Evolutionary conservation across 805 yeast species (phyloP).

Genomic region (Blastobotrys robertii): DNA sequence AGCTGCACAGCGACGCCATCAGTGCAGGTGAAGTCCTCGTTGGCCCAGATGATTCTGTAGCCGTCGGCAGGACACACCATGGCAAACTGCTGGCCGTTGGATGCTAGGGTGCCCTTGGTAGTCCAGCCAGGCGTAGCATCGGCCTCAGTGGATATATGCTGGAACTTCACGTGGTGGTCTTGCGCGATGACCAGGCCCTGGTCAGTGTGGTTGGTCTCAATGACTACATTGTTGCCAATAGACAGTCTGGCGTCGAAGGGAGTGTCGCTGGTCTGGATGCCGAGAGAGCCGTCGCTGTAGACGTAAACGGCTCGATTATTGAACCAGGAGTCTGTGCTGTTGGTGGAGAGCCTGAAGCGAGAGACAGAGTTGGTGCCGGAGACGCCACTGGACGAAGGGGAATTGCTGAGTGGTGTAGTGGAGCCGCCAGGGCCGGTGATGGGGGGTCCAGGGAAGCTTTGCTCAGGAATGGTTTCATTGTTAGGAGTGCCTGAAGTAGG

Average conservation of each 20-base stretch:
- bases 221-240: conserved; percentile 1
- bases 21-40: background rate
- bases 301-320: background rate
- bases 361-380: too few relatives aligned
- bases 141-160: background rate
- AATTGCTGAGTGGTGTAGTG: too few relatives aligned
- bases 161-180: background rate
- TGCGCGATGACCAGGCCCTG: background rate
- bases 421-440: too few relatives aligned
- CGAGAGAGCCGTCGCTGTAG: background rate
- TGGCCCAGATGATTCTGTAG: conserved; percentile 1
- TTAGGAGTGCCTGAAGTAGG: too few relatives aligned
- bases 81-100: conserved; percentile 1
- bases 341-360: too few relatives aligned
- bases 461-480: too few relatives aligned
- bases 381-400: too few relatives aligned
- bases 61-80: conserved; percentile 1
- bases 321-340: too few relatives aligned
- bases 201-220: background rate
- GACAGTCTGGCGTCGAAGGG: background rate
- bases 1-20: conserved; percentile 1
- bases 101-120: background rate
- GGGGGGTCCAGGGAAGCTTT: too few relatives aligned
- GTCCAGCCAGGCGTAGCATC: background rate
- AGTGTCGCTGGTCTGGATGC: background rate